Evolutionary conservation across 345 rosid genomes (phyloP).

Genomic region (Noccaea bulbosa): DNA sequence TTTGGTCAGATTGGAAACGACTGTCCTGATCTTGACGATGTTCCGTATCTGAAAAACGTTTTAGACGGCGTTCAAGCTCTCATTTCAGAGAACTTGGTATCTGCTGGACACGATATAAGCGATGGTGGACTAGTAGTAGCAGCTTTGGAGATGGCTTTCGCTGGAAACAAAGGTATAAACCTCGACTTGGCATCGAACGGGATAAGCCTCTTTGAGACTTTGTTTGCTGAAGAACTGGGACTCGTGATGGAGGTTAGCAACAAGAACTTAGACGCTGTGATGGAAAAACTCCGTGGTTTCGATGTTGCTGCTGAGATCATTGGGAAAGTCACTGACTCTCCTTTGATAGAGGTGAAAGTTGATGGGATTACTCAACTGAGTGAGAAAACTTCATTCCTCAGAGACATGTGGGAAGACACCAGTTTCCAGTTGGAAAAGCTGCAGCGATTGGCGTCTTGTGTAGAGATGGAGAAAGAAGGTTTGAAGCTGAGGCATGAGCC

Average conservation of each 20-base stretch:
- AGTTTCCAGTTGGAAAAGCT: constrained; percentile 83
- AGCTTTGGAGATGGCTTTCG: constrained; percentile 91
- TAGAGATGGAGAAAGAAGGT: constrained; percentile 85
- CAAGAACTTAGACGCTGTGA: constrained; percentile 57
- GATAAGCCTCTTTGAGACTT: constrained; percentile 70
- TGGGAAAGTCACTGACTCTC: constrained; percentile 70
- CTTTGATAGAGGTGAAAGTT: constrained; percentile 59
- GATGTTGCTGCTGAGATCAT: constrained; percentile 66
- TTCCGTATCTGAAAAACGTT: constrained; percentile 67
- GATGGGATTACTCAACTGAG: constrained; percentile 62
- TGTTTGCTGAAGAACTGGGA: constrained; percentile 91
- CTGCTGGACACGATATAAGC: constrained; percentile 93
- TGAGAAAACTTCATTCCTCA: constrained; percentile 64
- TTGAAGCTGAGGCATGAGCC: constrained; percentile 76
- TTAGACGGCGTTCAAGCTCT: constrained; percentile 79
- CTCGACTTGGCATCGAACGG: constrained; percentile 63
- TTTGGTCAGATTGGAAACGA: constrained; percentile 83
- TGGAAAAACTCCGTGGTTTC: constrained; percentile 51
- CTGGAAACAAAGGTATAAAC: constrained; percentile 76
- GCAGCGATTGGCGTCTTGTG: constrained; percentile 82
- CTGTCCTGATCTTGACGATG: constrained; percentile 91
- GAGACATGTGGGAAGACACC: constrained; percentile 96
- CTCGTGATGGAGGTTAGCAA: constrained; percentile 77
- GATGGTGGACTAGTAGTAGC: constrained; percentile 88
- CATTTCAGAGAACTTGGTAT: constrained; percentile 59